Conservation (phyloP, 2,329 filamentous ascomycete genomes). For the Beauveria australis region DNA sequence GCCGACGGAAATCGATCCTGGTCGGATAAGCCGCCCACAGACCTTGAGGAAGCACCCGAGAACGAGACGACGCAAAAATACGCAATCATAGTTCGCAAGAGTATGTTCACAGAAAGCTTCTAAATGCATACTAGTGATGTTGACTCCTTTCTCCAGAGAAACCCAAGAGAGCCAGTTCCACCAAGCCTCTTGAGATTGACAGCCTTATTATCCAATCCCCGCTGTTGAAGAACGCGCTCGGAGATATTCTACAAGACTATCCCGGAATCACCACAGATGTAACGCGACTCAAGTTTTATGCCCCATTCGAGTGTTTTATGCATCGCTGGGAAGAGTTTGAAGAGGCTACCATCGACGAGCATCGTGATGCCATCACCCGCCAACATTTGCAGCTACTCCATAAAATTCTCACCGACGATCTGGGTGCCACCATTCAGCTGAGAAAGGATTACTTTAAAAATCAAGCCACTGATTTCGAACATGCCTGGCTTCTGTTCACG, state of each 20-base stretch:
- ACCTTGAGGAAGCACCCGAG: slow-evolving; percentile 48
- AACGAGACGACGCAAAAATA: slow-evolving; percentile 54
- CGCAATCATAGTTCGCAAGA: slow-evolving; percentile 51
- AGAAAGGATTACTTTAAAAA: slow-evolving; percentile 70
- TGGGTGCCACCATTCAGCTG: background rate
- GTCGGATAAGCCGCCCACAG: slow-evolving; percentile 46
- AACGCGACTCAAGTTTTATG: slow-evolving; percentile 51
- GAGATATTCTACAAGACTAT: slow-evolving; percentile 47
- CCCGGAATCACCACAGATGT: slow-evolving; percentile 52
- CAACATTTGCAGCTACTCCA: slow-evolving; percentile 63
- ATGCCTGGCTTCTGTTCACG: slow-evolving; percentile 83
- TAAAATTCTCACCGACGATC: slow-evolving; percentile 47
- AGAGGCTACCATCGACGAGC: slow-evolving; percentile 30
- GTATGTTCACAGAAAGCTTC: slow-evolving; percentile 12
- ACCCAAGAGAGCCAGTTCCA: slow-evolving; percentile 46
- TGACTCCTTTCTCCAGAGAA: slow-evolving; percentile 17
- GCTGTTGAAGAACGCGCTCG: slow-evolving; percentile 47
- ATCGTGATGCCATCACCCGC: slow-evolving; percentile 25
- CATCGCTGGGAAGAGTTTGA: slow-evolving; percentile 52
- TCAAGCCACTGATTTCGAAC: slow-evolving; percentile 80
- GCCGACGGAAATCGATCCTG: slow-evolving; percentile 43
- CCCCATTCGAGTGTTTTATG: slow-evolving; percentile 55
- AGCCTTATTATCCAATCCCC: slow-evolving; percentile 58
- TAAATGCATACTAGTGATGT: background rate
- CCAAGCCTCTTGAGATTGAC: slow-evolving; percentile 52